Percentiles rank a stretch among this genome's conserved stretches.
Evolutionary conservation across 495 filamentous ascomycete genomes (phyloP).

Genomic region (Rhypophila decipiens): DNA sequence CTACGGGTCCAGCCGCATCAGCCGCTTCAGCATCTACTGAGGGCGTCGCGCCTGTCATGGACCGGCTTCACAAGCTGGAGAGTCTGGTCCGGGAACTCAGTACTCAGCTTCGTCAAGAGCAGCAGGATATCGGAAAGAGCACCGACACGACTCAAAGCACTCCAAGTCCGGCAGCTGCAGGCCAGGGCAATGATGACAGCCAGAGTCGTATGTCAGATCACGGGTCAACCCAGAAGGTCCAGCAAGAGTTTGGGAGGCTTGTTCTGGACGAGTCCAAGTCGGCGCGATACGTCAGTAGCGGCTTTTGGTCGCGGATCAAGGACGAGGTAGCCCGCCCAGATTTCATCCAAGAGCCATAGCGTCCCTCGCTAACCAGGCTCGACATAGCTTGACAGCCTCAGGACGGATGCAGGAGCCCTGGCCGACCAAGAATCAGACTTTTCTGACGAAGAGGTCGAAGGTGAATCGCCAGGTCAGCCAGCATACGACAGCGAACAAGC

Average conservation of each 20-base stretch:
- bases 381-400: constrained; percentile 37
- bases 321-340: constrained; percentile 53
- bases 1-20: constrained; percentile 4
- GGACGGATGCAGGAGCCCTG: constrained; percentile 29
- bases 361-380: too few species aligned
- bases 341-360: too few species aligned
- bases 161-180: background rate
- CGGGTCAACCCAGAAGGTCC: constrained; percentile 22
- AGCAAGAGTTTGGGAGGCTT: background rate
- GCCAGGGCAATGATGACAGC: background rate
- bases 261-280: constrained; percentile 33
- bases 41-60: constrained; percentile 37
- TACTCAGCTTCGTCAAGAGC: constrained; percentile 38
- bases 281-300: constrained; percentile 44
- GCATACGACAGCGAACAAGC: constrained; percentile 32
- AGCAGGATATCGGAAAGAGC: background rate
- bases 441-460: constrained; percentile 29
- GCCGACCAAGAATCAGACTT: constrained; percentile 26
- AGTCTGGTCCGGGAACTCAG: constrained; percentile 50
- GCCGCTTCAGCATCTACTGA: constrained; percentile 9
- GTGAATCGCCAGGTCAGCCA: constrained; percentile 27
- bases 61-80: constrained; percentile 48
- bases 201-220: constrained; percentile 11
- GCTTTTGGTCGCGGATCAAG: constrained; percentile 49
- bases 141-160: background rate